Conservation (phyloP, 371 early-diverging fungal genomes). For the Zancudomyces culisetae region DNA sequence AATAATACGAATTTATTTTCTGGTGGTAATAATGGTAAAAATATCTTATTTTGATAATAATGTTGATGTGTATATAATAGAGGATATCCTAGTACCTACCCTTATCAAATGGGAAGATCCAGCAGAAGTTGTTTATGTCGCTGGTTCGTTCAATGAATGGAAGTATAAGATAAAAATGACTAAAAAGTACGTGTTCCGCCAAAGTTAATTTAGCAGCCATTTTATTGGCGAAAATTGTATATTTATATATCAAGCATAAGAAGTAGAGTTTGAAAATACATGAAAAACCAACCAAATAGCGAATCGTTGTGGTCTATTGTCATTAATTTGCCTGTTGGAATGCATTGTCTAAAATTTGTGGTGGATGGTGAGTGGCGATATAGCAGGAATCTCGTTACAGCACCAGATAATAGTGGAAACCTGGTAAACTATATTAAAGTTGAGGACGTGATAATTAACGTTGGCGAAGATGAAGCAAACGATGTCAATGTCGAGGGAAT, state of each 20-base stretch:
- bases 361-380: constrained; percentile 97
- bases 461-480: constrained; percentile 12
- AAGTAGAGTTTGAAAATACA: not conserved
- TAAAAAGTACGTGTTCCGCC: constrained; percentile 30
- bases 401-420: constrained; percentile 84
- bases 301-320: constrained; percentile 25
- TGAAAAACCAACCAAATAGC: constrained; percentile 4
- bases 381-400: constrained; percentile 70
- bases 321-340: constrained; percentile 74
- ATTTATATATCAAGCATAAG: constrained; percentile 3
- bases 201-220: too few relatives aligned
- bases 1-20: too few relatives aligned
- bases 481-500: constrained; percentile 25
- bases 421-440: constrained; percentile 88
- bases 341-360: constrained; percentile 89
- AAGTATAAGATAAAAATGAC: constrained; percentile 72
- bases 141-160: constrained; percentile 97
- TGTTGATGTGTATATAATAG: too few relatives aligned
- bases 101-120: constrained; percentile 83
- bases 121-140: constrained; percentile 71
- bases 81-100: constrained; percentile 33
- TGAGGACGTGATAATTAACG: constrained; percentile 16
- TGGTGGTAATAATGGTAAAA: too few relatives aligned
- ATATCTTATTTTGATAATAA: too few relatives aligned
- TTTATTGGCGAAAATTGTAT: constrained; percentile 25